Evolutionary conservation across 1,139 yeast species (phyloP).

Genomic region (Kluyveromyces sp.): DNA sequence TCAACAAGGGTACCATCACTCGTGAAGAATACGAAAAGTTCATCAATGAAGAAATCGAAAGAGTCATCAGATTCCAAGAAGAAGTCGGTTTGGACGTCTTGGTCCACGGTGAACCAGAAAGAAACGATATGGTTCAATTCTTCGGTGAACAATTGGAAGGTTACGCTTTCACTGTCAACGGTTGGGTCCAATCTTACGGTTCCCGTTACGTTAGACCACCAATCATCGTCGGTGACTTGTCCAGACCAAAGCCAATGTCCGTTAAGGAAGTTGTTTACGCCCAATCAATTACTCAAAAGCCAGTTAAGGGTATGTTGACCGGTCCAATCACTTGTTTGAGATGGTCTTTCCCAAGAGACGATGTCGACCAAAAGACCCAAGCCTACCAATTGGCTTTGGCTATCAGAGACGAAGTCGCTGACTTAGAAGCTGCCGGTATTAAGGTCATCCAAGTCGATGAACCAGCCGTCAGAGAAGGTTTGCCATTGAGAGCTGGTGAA

Average conservation of each 20-base stretch:
- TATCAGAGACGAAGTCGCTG: slow-evolving; percentile 96
- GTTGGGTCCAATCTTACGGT: slow-evolving; percentile 99
- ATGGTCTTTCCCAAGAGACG: slow-evolving; percentile 99
- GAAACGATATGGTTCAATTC: slow-evolving; percentile 99
- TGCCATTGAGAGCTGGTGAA: slow-evolving; percentile 95
- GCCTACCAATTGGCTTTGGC: slow-evolving; percentile 97
- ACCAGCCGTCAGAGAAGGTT: slow-evolving; percentile 99
- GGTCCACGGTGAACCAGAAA: slow-evolving; percentile 99
- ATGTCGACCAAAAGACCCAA: slow-evolving; percentile 87
- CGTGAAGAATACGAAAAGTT: slow-evolving; percentile 92
- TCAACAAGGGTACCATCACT: slow-evolving; percentile 90
- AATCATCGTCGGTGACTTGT: slow-evolving; percentile 96
- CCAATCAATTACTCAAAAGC: slow-evolving; percentile 89
- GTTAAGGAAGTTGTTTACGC: slow-evolving; percentile 99
- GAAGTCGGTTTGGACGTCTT: slow-evolving; percentile 95
- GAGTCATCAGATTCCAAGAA: slow-evolving; percentile 97
- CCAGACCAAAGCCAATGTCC: slow-evolving; percentile 97
- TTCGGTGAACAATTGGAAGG: slow-evolving; percentile 98
- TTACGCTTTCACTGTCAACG: slow-evolving; percentile 95
- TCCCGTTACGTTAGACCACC: slow-evolving; percentile 99
- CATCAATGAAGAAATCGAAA: slow-evolving; percentile 93
- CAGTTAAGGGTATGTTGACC: slow-evolving; percentile 99
- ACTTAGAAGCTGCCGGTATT: slow-evolving; percentile 97
- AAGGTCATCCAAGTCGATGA: slow-evolving; percentile 98
- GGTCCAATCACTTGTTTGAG: slow-evolving; percentile 99